Conservation (phyloP, 371 early-diverging fungal genomes). For the Mucor circinelloides region DNA sequence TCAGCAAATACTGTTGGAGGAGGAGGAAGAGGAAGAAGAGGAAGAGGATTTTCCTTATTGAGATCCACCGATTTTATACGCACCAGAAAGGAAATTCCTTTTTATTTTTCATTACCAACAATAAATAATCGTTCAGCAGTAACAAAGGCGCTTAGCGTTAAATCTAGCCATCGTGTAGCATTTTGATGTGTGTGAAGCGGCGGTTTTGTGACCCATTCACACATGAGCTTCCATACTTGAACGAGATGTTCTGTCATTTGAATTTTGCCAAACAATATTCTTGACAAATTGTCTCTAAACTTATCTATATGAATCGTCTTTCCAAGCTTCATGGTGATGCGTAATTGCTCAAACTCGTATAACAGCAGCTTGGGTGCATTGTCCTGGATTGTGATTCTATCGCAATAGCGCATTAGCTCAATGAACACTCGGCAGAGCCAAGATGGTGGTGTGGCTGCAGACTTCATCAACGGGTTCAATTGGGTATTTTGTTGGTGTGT, state of each 20-base stretch:
- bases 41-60: constrained; percentile 1
- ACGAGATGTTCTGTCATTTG: constrained; percentile 34
- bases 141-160: constrained; percentile 22
- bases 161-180: constrained; percentile 13
- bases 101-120: background rate
- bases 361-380: constrained; percentile 13
- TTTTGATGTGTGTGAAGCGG: constrained; percentile 6
- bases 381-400: background rate
- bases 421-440: constrained; percentile 15
- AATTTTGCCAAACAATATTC: constrained; percentile 39
- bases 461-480: constrained; percentile 6
- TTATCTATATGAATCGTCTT: constrained; percentile 7
- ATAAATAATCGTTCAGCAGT: constrained; percentile 12
- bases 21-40: constrained; percentile 10
- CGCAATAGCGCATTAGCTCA: constrained; percentile 9
- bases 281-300: constrained; percentile 24
- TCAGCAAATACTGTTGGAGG: constrained; percentile 4
- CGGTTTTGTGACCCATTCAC: constrained; percentile 32
- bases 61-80: background rate
- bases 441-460: background rate
- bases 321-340: constrained; percentile 5
- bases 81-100: background rate
- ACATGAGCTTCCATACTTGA: constrained; percentile 32
- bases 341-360: constrained; percentile 25
- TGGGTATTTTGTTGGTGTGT: constrained; percentile 1